Evolutionary conservation across 2,329 filamentous ascomycete genomes (phyloP).

Genomic region (Trichoderma sp.): DNA sequence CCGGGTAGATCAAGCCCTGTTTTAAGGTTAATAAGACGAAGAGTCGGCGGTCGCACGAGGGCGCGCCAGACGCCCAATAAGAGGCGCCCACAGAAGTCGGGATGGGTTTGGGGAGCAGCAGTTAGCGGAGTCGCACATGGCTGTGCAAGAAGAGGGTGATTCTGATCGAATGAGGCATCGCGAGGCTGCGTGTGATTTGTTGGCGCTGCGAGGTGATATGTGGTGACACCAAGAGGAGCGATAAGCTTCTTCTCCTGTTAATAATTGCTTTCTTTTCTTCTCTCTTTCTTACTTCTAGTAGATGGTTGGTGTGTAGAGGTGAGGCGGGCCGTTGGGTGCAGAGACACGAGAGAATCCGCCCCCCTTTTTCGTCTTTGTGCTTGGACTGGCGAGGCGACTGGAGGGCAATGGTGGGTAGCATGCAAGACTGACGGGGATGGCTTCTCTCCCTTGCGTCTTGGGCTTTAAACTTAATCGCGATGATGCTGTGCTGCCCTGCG

Average conservation of each 20-base stretch:
- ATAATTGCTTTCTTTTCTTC: no score
- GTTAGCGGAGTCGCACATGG: slow-evolving; percentile 21
- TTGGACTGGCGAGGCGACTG: no score
- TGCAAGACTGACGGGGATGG: background rate
- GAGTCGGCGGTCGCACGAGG: slow-evolving; percentile 4
- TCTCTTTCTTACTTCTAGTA: no score
- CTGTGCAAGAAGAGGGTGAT: slow-evolving; percentile 9
- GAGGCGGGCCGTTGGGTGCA: no score
- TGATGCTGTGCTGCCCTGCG: slow-evolving; percentile 21
- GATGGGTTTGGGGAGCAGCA: background rate
- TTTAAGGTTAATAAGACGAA: slow-evolving; percentile 24
- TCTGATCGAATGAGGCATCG: no score
- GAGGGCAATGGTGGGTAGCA: background rate
- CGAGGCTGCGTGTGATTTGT: background rate
- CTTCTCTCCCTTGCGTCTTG: slow-evolving; percentile 15
- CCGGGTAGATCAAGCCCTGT: slow-evolving; percentile 14
- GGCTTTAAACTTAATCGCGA: slow-evolving; percentile 20
- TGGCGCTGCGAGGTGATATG: background rate
- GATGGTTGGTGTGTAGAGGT: no score
- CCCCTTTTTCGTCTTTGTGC: background rate
- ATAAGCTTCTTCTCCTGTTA: background rate
- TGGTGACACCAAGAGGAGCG: background rate
- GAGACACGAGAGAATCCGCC: background rate
- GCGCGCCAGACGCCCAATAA: slow-evolving; percentile 9
- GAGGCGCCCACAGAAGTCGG: background rate